These are phyloP conservation scores for Gaillardinia entomophila DNA, from an alignment of 805 yeast genomes.

Conservation along the genomic window DNA sequence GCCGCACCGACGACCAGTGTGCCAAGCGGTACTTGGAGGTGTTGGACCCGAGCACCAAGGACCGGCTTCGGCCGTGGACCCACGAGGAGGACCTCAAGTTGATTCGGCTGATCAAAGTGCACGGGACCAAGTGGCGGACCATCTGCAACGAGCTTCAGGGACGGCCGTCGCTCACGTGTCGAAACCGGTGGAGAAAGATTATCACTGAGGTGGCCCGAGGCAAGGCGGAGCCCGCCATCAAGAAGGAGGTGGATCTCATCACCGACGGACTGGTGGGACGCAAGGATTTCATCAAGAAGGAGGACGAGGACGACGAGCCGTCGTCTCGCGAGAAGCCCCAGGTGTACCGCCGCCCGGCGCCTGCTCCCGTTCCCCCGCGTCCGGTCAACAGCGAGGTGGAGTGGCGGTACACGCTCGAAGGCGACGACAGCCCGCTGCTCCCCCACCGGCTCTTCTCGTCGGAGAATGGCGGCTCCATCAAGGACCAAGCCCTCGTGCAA, in stretches of 20 bases:
- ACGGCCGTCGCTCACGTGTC: conserved; percentile 82
- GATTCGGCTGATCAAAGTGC: conserved; percentile 58
- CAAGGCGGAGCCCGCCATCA: conserved; percentile 50
- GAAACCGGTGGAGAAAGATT: conserved; percentile 89
- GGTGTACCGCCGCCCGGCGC: conserved; percentile 2
- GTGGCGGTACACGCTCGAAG: conserved; percentile 52
- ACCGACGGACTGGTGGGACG: conserved; percentile 16
- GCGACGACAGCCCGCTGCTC: conserved; percentile 21
- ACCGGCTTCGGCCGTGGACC: conserved; percentile 75
- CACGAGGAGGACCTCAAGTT: conserved; percentile 68
- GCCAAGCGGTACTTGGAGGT: conserved; percentile 88
- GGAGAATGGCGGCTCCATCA: conserved; percentile 43
- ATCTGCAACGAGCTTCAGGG: conserved; percentile 67
- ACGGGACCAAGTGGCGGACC: conserved; percentile 88
- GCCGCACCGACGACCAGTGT: conserved; percentile 93
- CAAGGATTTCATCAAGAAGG: conserved; percentile 1
- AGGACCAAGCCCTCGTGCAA: conserved; percentile 49
- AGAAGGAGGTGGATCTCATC: conserved; percentile 53
- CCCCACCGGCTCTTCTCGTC: conserved; percentile 16
- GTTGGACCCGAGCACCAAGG: conserved; percentile 73
- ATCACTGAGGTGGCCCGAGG: conserved; percentile 71
- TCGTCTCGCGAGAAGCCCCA: neutral
- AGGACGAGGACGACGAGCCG: neutral
- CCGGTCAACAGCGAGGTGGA: conserved; percentile 34
- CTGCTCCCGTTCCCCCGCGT: neutral